Base-by-base conservation (phyloP, 2,329 filamentous ascomycete genomes). In the Aureobasidium sp. region DNA sequence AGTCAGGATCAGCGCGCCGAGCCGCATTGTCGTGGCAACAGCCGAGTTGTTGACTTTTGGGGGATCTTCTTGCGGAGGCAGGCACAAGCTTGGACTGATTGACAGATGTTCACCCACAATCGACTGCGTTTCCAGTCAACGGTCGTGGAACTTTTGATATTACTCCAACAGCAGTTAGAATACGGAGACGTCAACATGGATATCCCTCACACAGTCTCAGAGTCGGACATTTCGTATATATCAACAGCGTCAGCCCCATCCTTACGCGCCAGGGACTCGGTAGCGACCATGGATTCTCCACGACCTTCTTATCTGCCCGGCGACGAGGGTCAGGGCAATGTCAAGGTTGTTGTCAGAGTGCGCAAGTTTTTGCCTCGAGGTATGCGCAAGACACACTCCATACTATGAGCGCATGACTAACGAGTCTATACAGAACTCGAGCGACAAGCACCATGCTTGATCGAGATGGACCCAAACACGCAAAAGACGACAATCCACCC, bases 391-490 rank as follows among this genome's bases (percentile, higher is more conserved):
- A 25, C 25, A 9, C 14, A 0, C 2, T 11, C 5, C 29, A 34
- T 17, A 1, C 9, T 25, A 6, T 15, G 5, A 27, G 9, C 25
- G 55, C 11, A 39, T 20, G n/a, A 12, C 39, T 39, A 49, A 59
- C n/a, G 53, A 42, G 17, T 36, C 37, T 5, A 36, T 17, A 45
- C 71, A 97, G 94, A 99, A 74, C 83, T 88, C 69, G 85, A 95
- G 61, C 86, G 89, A 70, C 83, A 86, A 61, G 88, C 91, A 64
- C 82, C 88, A 80, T 97, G 94, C 73, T 82, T 99, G 47, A 88
- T 99, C 67, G 82, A 86, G 65, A 99, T 99, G 94, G 87, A 97
- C 72, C 91, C 93, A 25, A 78, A 84, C 37, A 91, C 88, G 2
- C 91, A 99, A 76, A 84, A 84, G 73, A 99, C 94, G 1, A 95